Evolutionary conservation across 2,329 filamentous ascomycete genomes (phyloP).

Genomic region (Scedosporium aurantiacum): DNA sequence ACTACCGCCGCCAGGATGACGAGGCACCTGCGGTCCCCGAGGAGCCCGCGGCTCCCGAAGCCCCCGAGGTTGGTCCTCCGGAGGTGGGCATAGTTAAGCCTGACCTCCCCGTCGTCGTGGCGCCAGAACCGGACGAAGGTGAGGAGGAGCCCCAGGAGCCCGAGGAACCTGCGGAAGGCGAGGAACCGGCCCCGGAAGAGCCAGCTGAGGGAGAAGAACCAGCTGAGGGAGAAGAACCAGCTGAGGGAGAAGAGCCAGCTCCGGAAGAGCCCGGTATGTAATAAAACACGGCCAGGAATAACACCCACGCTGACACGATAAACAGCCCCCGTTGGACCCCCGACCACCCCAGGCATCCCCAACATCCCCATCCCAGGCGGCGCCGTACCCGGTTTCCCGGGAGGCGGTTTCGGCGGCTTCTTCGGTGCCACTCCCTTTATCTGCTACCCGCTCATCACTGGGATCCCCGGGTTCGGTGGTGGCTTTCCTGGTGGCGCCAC

Average conservation of each 20-base stretch:
- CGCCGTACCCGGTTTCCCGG: background rate
- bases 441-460: background rate
- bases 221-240: background rate
- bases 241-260: background rate
- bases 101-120: background rate
- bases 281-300: background rate
- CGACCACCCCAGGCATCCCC: background rate
- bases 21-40: background rate
- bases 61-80: background rate
- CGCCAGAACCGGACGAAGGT: background rate
- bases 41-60: background rate
- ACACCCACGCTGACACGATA: no score
- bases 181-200: no score
- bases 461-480: background rate
- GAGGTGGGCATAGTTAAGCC: background rate
- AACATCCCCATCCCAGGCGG: background rate
- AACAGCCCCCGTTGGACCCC: background rate
- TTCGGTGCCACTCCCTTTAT: background rate
- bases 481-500: background rate
- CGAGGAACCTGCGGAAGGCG: background rate
- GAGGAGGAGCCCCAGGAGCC: background rate
- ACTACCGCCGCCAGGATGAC: background rate
- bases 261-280: background rate
- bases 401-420: background rate
- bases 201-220: no score